Evolutionary conservation across 1,284 basidiomycete genomes (phyloP), one percentile per base, ranked within the genome.

Genomic region (Dichomitus squalens): DNA sequence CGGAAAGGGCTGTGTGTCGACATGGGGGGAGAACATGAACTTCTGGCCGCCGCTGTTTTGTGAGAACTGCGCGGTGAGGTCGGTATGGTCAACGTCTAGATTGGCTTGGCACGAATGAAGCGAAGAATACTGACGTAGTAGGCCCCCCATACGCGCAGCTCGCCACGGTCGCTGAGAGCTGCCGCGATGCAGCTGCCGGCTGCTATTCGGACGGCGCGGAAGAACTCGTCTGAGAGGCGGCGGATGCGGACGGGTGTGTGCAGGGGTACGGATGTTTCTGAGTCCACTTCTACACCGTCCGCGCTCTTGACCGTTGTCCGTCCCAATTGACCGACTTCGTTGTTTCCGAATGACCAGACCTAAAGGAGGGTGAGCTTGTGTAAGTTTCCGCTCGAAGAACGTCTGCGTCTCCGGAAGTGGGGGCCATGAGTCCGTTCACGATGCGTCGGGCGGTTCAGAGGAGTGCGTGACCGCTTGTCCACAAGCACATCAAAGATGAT

Each of bases 241-340:
- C 90, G 82, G 27, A 95, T 72, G 29, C 89, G 86, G 66, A 88
- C 83, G 8, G 94, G 95, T 53, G 83, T 74, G 49, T 87, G 83
- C 66, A 88, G 82, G 7, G 94, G 95, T 50, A 83, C 74, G 44
- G 87, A 83, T 41, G 93, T 92, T 57, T 92, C 80, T 49, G 88
- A 85, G 63, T 96, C 93, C 14, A 86, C 74, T 59, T 88, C 86
- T 55, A 91, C 73, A 79, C 80, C 46, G 85, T 81, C 84, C 8
- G 86, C 81, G 44, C 90, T 79, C 52, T 88, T 82, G 50, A 80
- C 76, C 1, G 93, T 95, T 56, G 83, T 71, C 57, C 94, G 84
- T n/a, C 95, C 95, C 23, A 98, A 82, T 34, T 92, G 90, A 47
- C 92, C 94, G 65, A 93, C 90, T 70, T 98, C 95, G 71, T 98